phyloP scores from a whole-genome alignment of 129 eudicot genomes.

The Helianthus annuus region DNA sequence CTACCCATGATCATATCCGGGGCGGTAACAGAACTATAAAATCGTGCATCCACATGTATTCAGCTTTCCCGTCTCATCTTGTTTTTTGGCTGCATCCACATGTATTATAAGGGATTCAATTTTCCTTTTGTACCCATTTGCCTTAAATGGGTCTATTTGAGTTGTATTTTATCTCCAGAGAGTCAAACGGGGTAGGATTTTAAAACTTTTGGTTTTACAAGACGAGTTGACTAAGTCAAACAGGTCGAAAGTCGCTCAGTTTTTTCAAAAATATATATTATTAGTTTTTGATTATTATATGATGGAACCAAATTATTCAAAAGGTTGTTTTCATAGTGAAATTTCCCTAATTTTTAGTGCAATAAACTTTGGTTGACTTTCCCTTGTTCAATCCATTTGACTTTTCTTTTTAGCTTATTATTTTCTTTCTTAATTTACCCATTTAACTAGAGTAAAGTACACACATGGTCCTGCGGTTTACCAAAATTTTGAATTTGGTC shows the following conservation, averaged over 20 bases:
- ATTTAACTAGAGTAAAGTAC: too few relatives aligned
- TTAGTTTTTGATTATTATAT: neutral
- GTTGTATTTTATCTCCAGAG: neutral
- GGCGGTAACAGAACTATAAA: neutral
- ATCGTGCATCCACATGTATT: slow-evolving; percentile 19
- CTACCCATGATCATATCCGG: neutral
- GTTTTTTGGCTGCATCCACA: slow-evolving; percentile 8
- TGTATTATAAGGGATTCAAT: neutral
- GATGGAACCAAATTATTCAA: neutral
- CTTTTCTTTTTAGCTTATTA: too few relatives aligned
- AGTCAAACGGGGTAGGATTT: neutral
- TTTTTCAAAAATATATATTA: neutral
- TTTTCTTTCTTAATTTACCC: too few relatives aligned
- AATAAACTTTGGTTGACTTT: neutral
- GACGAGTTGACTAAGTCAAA: neutral
- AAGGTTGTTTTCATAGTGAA: neutral
- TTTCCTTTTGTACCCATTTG: neutral
- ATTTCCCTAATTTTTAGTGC: neutral
- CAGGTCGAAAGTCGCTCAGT: neutral
- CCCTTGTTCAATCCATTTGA: neutral
- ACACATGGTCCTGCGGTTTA: too few relatives aligned
- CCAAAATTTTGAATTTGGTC: too few relatives aligned
- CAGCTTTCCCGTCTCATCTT: slow-evolving; percentile 9
- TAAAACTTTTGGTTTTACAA: neutral
- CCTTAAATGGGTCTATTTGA: neutral